A percentile compares a stretch with the other conserved stretches of the same genome.
phyloP scores from a whole-genome alignment of 2,329 filamentous ascomycete genomes.

The Fonsecaea pedrosoi region DNA sequence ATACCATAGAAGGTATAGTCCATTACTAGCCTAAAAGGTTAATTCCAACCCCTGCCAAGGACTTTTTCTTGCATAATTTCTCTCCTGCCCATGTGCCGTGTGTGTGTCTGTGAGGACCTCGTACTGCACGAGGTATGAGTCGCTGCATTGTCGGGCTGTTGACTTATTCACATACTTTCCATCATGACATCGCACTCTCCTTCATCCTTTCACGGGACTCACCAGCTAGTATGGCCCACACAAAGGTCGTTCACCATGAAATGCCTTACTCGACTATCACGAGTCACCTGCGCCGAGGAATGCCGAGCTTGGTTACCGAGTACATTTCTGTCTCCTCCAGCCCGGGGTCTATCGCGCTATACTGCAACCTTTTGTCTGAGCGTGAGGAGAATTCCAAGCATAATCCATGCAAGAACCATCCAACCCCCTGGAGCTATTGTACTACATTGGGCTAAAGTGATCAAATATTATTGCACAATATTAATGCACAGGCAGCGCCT shows the following conservation, averaged over 20 bases:
- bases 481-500: background rate
- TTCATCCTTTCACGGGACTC: no score
- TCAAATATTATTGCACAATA: background rate
- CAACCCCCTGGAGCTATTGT: background rate
- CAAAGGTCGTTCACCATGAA: no score
- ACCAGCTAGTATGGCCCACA: no score
- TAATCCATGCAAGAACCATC: background rate
- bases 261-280: no score
- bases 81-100: background rate
- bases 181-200: no score
- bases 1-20: background rate
- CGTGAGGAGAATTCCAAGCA: background rate
- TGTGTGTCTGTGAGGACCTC: no score
- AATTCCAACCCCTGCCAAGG: constrained; percentile 15
- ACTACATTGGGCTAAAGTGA: background rate
- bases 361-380: background rate
- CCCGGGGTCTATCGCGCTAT: background rate
- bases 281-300: background rate
- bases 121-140: no score
- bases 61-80: background rate
- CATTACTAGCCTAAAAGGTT: constrained; percentile 1
- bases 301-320: background rate
- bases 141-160: no score
- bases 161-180: no score
- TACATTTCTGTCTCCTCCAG: background rate